These are phyloP conservation scores for Aquilaria sinensis DNA, from an alignment of 345 rosid species.

Conservation along the genomic window DNA sequence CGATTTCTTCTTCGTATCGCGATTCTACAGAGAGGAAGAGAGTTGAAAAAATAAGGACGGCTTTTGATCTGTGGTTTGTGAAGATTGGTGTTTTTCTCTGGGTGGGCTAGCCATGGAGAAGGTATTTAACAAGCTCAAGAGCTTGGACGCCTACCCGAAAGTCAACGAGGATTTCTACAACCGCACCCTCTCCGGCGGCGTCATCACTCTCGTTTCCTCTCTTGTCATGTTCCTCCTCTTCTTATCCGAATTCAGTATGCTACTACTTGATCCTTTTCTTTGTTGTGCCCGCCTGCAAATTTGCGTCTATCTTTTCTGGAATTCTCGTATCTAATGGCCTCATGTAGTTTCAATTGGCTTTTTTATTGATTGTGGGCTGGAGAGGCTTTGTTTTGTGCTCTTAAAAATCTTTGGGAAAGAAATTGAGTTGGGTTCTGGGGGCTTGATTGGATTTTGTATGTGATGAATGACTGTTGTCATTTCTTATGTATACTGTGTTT, in stretches of 20 bases:
- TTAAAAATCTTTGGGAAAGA: background rate
- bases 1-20: background rate
- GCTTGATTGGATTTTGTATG: no score
- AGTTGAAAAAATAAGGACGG: no score
- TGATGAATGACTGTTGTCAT: no score
- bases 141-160: conserved; percentile 84
- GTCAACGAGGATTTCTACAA: conserved; percentile 85
- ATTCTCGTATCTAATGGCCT: background rate
- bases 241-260: conserved; percentile 72
- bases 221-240: conserved; percentile 57
- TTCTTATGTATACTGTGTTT: no score
- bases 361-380: background rate
- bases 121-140: conserved; percentile 46
- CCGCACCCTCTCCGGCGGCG: conserved; percentile 84
- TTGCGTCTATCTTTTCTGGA: background rate
- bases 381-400: background rate
- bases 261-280: background rate
- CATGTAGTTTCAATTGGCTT: background rate
- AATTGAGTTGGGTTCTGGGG: background rate
- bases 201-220: conserved; percentile 68
- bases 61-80: no score
- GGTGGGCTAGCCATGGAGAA: conserved; percentile 30
- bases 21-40: background rate
- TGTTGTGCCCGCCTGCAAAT: background rate
- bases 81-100: no score